These are phyloP conservation scores for Pseudogymnoascus sp. DNA, from an alignment of 2,329 filamentous ascomycete genomes.

Conservation along the genomic window DNA sequence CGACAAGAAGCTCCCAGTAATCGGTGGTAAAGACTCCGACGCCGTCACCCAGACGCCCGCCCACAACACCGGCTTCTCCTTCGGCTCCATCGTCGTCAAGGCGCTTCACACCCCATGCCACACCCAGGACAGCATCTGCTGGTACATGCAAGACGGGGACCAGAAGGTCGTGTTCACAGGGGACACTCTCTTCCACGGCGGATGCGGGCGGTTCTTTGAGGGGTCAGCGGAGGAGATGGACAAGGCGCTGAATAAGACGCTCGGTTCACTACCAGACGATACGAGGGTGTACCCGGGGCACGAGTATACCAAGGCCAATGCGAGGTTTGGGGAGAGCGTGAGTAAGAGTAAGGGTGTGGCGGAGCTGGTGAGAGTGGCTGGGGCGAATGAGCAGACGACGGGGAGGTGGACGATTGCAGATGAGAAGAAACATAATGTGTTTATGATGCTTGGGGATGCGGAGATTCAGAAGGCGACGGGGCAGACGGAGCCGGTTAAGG, in stretches of 20 bases:
- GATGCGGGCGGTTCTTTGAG: constrained; percentile 94
- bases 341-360: constrained; percentile 66
- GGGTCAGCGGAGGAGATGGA: constrained; percentile 87
- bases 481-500: constrained; percentile 68
- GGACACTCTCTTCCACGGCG: constrained; percentile 76
- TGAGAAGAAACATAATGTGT: constrained; percentile 96
- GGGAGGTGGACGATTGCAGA: constrained; percentile 95
- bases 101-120: constrained; percentile 95
- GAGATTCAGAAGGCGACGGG: constrained; percentile 77
- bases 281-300: constrained; percentile 94
- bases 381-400: constrained; percentile 77
- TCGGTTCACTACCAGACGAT: constrained; percentile 75
- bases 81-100: constrained; percentile 76
- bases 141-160: constrained; percentile 72
- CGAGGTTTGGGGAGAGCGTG: constrained; percentile 76
- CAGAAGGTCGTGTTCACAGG: constrained; percentile 84
- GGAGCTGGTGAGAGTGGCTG: constrained; percentile 67
- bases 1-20: constrained; percentile 48
- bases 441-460: constrained; percentile 86
- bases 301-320: constrained; percentile 96
- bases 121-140: constrained; percentile 98
- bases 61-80: constrained; percentile 68
- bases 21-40: constrained; percentile 81
- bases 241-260: constrained; percentile 76
- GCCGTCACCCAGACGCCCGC: constrained; percentile 68